phyloP scores from a whole-genome alignment of 1,284 basidiomycete genomes.

The Ustilago cynodontis region DNA sequence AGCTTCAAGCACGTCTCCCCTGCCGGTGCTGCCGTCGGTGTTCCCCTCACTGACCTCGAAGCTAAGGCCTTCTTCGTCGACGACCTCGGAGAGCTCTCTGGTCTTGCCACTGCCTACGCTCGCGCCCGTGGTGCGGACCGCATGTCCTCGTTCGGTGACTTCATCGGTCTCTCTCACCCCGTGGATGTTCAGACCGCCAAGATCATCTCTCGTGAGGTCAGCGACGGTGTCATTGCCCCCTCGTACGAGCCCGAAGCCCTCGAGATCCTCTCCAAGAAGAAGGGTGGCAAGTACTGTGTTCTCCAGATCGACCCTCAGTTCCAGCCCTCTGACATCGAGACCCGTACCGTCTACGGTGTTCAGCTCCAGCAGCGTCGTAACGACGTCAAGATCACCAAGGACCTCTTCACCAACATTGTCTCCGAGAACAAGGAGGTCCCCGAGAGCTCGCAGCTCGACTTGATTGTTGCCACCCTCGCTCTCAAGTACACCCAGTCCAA shows the following conservation, averaged over 20 bases:
- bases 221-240: slow-evolving; percentile 96
- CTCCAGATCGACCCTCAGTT: slow-evolving; percentile 73
- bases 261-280: slow-evolving; percentile 94
- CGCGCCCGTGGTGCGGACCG: slow-evolving; percentile 96
- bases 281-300: slow-evolving; percentile 98
- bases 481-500: slow-evolving; percentile 99
- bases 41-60: slow-evolving; percentile 83
- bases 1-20: slow-evolving; percentile 99
- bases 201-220: slow-evolving; percentile 97
- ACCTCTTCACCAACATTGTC: slow-evolving; percentile 88
- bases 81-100: slow-evolving; percentile 88
- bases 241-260: slow-evolving; percentile 89
- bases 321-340: slow-evolving; percentile 76
- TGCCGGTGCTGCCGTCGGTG: slow-evolving; percentile 82
- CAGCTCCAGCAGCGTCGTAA: slow-evolving; percentile 92
- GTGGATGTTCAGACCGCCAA: slow-evolving; percentile 94
- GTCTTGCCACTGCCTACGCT: slow-evolving; percentile 92
- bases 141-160: slow-evolving; percentile 99
- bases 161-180: slow-evolving; percentile 91
- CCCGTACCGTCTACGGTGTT: slow-evolving; percentile 94
- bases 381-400: slow-evolving; percentile 85
- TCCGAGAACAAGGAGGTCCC: slow-evolving; percentile 82
- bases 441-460: slow-evolving; percentile 62
- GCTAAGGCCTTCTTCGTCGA: slow-evolving; percentile 97
- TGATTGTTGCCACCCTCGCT: slow-evolving; percentile 82